Evolutionary conservation across 345 rosid genomes (phyloP).

Genomic region (Crucihimalaya himalaica): DNA sequence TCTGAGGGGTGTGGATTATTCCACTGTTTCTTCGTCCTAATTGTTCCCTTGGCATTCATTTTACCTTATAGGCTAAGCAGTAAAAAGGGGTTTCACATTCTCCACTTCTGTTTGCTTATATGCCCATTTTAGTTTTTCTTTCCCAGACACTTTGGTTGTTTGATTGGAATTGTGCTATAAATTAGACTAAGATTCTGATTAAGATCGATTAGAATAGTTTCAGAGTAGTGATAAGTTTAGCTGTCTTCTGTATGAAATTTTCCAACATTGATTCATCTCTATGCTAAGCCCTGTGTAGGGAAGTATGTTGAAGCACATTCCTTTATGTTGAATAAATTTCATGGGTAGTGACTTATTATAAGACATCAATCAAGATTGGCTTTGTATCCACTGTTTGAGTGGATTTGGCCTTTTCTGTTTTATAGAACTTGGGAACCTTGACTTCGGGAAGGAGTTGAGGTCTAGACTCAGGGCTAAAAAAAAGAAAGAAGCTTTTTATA

Average conservation of each 20-base stretch:
- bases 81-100: not conserved
- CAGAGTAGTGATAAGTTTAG: slow-evolving; percentile 8
- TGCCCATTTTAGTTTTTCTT: slow-evolving; percentile 6
- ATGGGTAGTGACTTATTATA: not conserved
- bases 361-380: slow-evolving; percentile 3
- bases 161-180: not conserved
- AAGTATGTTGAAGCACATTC: too few relatives aligned
- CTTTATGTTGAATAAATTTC: too few relatives aligned
- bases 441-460: not conserved
- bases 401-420: slow-evolving; percentile 9
- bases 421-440: not conserved
- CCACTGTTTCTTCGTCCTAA: too few relatives aligned
- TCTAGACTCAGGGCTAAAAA: not conserved
- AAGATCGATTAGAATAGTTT: slow-evolving; percentile 5
- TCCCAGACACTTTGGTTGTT: not conserved
- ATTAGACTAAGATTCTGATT: not conserved
- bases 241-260: slow-evolving; percentile 6
- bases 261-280: not conserved
- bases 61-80: not conserved
- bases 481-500: not conserved
- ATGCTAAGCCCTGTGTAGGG: too few relatives aligned
- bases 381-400: slow-evolving; percentile 2
- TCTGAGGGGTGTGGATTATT: slow-evolving; percentile 1
- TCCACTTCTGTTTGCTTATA: not conserved
- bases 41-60: slow-evolving; percentile 3